Conservation (phyloP, 306 rosid genomes). For the Cucurbita maxima region DNA sequence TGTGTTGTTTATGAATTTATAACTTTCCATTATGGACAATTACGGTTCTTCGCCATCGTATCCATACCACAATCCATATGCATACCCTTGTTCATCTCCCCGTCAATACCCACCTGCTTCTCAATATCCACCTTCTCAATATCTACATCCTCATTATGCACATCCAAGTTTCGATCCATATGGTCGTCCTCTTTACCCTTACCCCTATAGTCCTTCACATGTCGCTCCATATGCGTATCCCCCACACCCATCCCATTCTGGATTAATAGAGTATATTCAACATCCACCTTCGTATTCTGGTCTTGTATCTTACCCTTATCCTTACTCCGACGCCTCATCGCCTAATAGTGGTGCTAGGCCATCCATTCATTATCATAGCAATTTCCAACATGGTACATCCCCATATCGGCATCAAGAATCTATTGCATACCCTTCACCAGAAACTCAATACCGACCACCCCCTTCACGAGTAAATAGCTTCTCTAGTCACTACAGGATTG, state of each 20-base stretch:
- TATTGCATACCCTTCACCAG: slow-evolving; percentile 19
- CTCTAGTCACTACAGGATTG: slow-evolving; percentile 24
- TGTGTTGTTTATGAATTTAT: neutral
- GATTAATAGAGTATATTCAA: neutral
- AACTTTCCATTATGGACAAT: slow-evolving; percentile 24
- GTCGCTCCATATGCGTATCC: slow-evolving; percentile 23
- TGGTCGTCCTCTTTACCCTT: slow-evolving; percentile 13
- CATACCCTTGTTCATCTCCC: slow-evolving; percentile 20
- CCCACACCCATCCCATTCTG: slow-evolving; percentile 17
- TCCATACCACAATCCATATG: slow-evolving; percentile 25
- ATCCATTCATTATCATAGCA: slow-evolving; percentile 30
- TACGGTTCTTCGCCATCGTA: slow-evolving; percentile 31
- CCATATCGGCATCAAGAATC: slow-evolving; percentile 32
- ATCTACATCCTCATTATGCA: slow-evolving; percentile 6
- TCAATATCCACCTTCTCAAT: slow-evolving; percentile 10
- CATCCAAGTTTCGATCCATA: slow-evolving; percentile 13
- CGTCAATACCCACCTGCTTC: slow-evolving; percentile 18
- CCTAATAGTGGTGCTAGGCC: slow-evolving; percentile 23
- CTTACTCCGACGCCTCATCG: slow-evolving; percentile 17
- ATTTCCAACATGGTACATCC: slow-evolving; percentile 43
- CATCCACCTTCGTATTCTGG: slow-evolving; percentile 14
- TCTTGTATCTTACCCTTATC: slow-evolving; percentile 25
- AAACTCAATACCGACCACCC: neutral
- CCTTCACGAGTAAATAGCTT: slow-evolving; percentile 37
- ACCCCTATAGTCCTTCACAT: slow-evolving; percentile 10